A percentile compares a stretch with the other conserved stretches of the same genome.
These are phyloP conservation scores for Sphaerobolus stellatus DNA, from an alignment of 1,284 basidiomycete genomes.

Conservation along the genomic window DNA sequence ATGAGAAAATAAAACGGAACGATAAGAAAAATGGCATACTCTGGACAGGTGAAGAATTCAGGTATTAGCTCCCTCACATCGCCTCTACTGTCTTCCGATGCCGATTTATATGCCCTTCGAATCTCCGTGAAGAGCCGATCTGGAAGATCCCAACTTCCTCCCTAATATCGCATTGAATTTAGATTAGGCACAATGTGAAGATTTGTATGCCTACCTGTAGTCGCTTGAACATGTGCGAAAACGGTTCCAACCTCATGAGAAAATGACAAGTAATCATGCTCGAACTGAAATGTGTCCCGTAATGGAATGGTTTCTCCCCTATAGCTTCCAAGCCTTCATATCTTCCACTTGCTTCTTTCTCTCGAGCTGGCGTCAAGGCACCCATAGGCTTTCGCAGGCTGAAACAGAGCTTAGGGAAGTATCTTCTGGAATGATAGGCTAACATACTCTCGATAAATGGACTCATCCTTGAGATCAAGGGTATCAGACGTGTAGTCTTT, in stretches of 20 bases:
- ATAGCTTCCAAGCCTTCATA: conserved; percentile 81
- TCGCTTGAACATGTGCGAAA: conserved; percentile 90
- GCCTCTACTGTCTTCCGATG: conserved; percentile 82
- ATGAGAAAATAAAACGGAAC: conserved; percentile 4
- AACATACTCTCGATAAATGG: conserved; percentile 76
- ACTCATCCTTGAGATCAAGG: conserved; percentile 67
- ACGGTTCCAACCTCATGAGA: conserved; percentile 87
- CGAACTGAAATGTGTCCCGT: conserved; percentile 94
- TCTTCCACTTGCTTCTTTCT: conserved; percentile 71
- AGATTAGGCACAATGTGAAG: neutral
- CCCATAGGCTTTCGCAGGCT: conserved; percentile 90
- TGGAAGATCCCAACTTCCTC: conserved; percentile 95
- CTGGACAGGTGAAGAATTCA: conserved; percentile 83
- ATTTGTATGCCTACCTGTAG: conserved; percentile 54
- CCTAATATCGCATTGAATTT: conserved; percentile 42
- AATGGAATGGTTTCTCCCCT: conserved; percentile 86
- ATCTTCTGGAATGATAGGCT: conserved; percentile 3
- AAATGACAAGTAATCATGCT: conserved; percentile 98
- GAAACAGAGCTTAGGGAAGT: conserved; percentile 10
- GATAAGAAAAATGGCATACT: conserved; percentile 43
- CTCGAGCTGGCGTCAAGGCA: conserved; percentile 73
- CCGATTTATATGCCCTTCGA: conserved; percentile 79
- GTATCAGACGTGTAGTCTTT: conserved; percentile 79
- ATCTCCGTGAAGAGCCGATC: conserved; percentile 88
- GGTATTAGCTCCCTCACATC: conserved; percentile 95